phyloP scores from a whole-genome alignment of 768 basidiomycete species.

The Lactarius sanguifluus region DNA sequence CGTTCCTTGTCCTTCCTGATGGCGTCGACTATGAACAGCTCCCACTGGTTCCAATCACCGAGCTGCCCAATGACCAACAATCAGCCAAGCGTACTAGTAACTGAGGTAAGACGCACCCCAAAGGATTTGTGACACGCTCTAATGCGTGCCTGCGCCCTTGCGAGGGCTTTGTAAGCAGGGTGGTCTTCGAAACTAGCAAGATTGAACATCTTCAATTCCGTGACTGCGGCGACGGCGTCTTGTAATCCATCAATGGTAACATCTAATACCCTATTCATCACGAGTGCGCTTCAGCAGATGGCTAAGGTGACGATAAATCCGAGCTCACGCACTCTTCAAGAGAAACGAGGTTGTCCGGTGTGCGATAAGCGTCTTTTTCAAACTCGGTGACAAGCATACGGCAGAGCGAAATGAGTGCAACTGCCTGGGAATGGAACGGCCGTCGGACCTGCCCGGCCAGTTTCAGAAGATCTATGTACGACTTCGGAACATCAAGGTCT shows the following conservation, averaged over 20 bases:
- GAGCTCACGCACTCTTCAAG: constrained; percentile 21
- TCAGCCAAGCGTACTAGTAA: neutral
- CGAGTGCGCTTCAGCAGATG: neutral
- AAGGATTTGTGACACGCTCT: constrained; percentile 13
- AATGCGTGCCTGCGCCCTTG: neutral
- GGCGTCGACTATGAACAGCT: constrained; percentile 4
- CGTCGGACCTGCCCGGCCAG: constrained; percentile 24
- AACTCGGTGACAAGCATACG: constrained; percentile 20
- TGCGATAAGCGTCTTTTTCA: constrained; percentile 11
- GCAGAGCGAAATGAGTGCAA: constrained; percentile 22
- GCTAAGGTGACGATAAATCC: neutral
- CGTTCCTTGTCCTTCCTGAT: constrained; percentile 13
- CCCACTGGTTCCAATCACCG: constrained; percentile 9
- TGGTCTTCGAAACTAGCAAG: constrained; percentile 12
- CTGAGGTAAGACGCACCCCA: constrained; percentile 9
- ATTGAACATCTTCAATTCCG: constrained; percentile 22
- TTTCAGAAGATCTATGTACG: constrained; percentile 24
- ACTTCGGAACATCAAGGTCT: constrained; percentile 15
- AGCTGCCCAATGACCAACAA: constrained; percentile 2
- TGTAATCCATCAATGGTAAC: constrained; percentile 17
- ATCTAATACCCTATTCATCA: constrained; percentile 10
- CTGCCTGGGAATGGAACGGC: constrained; percentile 27
- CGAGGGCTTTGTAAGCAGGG: constrained; percentile 7
- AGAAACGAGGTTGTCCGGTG: constrained; percentile 14
- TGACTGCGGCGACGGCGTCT: constrained; percentile 14